phyloP scores from a whole-genome alignment of 352 stramenopile genomes.

The Plasmopara viticola region DNA sequence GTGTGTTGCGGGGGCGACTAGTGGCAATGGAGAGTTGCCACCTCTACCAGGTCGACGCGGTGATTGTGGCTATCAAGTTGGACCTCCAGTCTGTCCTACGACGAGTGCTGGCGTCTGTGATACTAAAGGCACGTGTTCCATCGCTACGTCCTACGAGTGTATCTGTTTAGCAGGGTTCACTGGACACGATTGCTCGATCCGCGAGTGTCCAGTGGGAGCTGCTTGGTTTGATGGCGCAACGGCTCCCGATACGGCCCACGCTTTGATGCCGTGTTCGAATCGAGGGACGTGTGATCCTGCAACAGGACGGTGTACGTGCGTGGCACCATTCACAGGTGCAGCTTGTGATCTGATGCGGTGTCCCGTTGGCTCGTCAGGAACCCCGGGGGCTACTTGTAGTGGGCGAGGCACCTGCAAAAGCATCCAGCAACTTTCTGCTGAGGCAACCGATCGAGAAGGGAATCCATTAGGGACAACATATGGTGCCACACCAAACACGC shows the following conservation, averaged over 20 bases:
- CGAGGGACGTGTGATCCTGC: constrained; percentile 44
- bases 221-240: constrained; percentile 70
- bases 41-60: constrained; percentile 22
- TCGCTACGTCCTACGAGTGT: constrained; percentile 42
- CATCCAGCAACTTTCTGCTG: constrained; percentile 58
- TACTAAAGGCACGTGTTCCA: constrained; percentile 40
- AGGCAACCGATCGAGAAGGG: constrained; percentile 30
- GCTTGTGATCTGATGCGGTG: constrained; percentile 68
- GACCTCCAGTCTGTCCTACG: constrained; percentile 30
- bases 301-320: constrained; percentile 56
- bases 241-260: constrained; percentile 42
- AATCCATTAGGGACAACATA: constrained; percentile 53
- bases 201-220: constrained; percentile 39
- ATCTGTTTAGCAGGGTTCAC: constrained; percentile 53
- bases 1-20: constrained; percentile 57
- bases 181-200: constrained; percentile 48
- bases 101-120: constrained; percentile 35
- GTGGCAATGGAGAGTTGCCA: constrained; percentile 40
- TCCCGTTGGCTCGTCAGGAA: constrained; percentile 15
- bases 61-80: constrained; percentile 40
- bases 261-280: constrained; percentile 44
- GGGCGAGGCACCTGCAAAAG: constrained; percentile 66
- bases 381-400: constrained; percentile 38
- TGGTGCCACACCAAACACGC: constrained; percentile 47
- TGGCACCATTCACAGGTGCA: constrained; percentile 63